Conservation (phyloP, 805 yeast species). For the Cyberlindnera maclurae region DNA sequence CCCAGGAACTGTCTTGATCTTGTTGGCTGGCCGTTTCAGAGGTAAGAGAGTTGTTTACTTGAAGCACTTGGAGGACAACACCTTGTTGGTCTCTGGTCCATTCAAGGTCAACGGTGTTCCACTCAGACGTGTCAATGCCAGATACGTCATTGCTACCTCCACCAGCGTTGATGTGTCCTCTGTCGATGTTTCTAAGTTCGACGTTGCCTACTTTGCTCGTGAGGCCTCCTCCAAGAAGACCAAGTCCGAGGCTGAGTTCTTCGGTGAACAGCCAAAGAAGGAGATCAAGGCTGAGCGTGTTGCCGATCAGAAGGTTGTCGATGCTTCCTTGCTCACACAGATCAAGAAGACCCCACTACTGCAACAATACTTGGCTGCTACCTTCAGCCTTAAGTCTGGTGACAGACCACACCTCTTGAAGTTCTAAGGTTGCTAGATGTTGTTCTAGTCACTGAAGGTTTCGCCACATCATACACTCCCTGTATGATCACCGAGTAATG, state of each 20-base stretch:
- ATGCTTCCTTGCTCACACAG: conserved; percentile 84
- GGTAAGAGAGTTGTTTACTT: conserved; percentile 99
- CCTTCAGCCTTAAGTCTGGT: conserved; percentile 96
- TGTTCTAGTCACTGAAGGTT: not conserved
- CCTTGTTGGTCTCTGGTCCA: conserved; percentile 95
- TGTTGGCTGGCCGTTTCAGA: conserved; percentile 99
- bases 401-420: conserved; percentile 98
- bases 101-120: conserved; percentile 99
- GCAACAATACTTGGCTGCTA: conserved; percentile 91
- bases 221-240: conserved; percentile 79
- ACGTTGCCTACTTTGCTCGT: conserved; percentile 93
- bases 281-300: conserved; percentile 89
- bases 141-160: conserved; percentile 98
- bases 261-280: conserved; percentile 74
- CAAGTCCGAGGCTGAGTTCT: conserved; percentile 91
- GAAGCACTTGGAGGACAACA: conserved; percentile 96
- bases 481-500: conserved; percentile 22
- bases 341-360: conserved; percentile 96
- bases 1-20: conserved; percentile 96
- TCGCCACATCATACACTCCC: conserved; percentile 5
- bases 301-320: conserved; percentile 95
- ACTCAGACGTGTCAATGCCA: conserved; percentile 96
- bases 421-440: conserved; percentile 54
- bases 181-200: conserved; percentile 85
- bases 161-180: conserved; percentile 76